phyloP scores from a whole-genome alignment of 192 early-diverging fungal species.

The Backusella tuberculispora region DNA sequence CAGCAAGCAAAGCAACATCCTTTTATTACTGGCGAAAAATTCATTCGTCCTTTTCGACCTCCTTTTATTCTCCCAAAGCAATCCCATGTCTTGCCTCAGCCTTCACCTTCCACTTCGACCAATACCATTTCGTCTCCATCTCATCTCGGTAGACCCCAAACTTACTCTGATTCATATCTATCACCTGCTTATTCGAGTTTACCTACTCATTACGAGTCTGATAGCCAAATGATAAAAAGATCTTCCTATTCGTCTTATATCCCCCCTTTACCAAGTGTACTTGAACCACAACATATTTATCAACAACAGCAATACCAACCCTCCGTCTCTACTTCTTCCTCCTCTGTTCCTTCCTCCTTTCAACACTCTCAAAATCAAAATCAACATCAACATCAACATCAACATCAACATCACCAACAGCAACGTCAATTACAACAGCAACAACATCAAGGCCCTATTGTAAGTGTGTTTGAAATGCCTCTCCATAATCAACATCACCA shows the following conservation, averaged over 20 bases:
- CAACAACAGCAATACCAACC: background rate
- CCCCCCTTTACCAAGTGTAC: conserved; percentile 19
- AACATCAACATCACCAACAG: background rate
- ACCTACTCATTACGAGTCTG: conserved; percentile 18
- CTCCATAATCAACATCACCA: background rate
- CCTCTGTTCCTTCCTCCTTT: background rate
- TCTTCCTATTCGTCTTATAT: conserved; percentile 23
- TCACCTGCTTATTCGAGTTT: conserved; percentile 26
- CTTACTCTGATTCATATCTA: conserved; percentile 13
- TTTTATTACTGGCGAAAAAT: conserved; percentile 91
- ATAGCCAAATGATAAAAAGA: background rate
- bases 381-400: background rate
- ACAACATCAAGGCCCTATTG: background rate
- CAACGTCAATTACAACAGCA: background rate
- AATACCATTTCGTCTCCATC: background rate
- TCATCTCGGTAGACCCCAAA: background rate
- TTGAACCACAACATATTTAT: conserved; percentile 20
- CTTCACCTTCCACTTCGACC: background rate
- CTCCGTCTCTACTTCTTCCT: background rate
- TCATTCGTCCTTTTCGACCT: conserved; percentile 70
- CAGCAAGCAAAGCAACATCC: conserved; percentile 94
- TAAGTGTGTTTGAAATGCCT: no score
- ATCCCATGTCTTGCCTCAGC: background rate
- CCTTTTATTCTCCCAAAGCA: conserved; percentile 28
- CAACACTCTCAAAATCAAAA: conserved; percentile 8